Conservation (phyloP, 108 stramenopile species). For the Skeletonema grethae region DNA sequence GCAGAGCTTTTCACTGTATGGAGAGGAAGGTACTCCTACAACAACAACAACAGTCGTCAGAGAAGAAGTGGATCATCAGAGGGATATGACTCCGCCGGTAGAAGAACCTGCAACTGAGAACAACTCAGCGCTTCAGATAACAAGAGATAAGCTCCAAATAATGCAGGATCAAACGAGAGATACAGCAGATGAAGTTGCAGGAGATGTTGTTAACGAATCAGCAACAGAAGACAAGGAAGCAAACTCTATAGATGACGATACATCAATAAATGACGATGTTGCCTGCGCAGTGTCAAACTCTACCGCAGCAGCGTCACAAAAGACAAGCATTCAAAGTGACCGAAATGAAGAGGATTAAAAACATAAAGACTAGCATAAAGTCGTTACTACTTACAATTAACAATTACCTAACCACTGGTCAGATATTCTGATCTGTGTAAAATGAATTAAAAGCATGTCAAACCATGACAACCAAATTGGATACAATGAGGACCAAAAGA, state of each 20-base stretch:
- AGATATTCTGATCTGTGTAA: too few relatives aligned
- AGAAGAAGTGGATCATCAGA: background rate
- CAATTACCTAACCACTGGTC: too few relatives aligned
- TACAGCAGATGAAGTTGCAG: slow-evolving; percentile 1
- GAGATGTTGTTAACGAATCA: background rate
- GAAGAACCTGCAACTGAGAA: background rate
- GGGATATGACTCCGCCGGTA: background rate
- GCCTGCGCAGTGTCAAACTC: too few relatives aligned
- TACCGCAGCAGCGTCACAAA: background rate
- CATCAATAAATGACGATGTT: background rate
- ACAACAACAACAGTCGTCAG: background rate
- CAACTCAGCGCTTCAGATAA: slow-evolving; percentile 6
- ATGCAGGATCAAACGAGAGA: background rate
- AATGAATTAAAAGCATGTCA: too few relatives aligned
- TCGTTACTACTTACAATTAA: too few relatives aligned
- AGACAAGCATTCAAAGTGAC: background rate
- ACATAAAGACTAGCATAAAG: background rate
- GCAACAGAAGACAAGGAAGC: background rate
- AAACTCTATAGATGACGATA: background rate
- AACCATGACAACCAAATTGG: too few relatives aligned
- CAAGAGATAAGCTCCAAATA: slow-evolving; percentile 3
- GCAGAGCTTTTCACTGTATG: slow-evolving; percentile 50
- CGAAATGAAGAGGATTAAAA: background rate
- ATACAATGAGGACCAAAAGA: too few relatives aligned
- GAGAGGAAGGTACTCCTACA: slow-evolving; percentile 14